These are phyloP conservation scores for Poronia punctata DNA, from an alignment of 495 filamentous ascomycete species.

Conservation along the genomic window DNA sequence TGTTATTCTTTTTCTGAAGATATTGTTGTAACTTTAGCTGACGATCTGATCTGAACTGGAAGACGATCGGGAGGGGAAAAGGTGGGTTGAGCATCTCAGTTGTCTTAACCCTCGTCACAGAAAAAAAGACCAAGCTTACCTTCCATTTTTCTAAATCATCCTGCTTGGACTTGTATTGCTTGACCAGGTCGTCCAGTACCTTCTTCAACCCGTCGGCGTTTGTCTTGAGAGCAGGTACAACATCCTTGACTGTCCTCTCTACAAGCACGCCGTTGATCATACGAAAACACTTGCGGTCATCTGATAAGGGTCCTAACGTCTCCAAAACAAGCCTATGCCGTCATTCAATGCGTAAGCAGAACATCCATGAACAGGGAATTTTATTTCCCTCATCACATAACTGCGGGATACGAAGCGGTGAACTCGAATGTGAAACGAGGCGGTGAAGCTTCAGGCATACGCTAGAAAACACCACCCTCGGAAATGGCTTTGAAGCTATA, in stretches of 20 bases:
- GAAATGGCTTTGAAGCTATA: conserved; percentile 15
- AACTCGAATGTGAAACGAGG: conserved; percentile 19
- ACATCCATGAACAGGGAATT: too few species aligned
- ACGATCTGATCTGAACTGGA: too few species aligned
- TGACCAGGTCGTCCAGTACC: conserved; percentile 90
- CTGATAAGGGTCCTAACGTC: conserved; percentile 74
- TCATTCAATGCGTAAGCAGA: conserved; percentile 25
- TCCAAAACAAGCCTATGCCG: conserved; percentile 83
- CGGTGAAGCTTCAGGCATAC: conserved; percentile 23
- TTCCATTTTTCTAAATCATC: conserved; percentile 97
- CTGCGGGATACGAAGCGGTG: conserved; percentile 26
- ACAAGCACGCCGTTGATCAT: conserved; percentile 96
- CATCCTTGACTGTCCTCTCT: conserved; percentile 87
- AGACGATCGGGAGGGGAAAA: too few species aligned
- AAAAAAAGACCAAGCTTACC: conserved; percentile 47
- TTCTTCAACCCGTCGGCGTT: conserved; percentile 93
- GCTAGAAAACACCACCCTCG: conserved; percentile 16
- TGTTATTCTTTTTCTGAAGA: conserved; percentile 92
- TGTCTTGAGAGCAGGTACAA: conserved; percentile 84
- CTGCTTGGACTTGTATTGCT: conserved; percentile 94
- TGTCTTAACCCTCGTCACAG: too few species aligned
- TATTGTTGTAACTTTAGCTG: too few species aligned
- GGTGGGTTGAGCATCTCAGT: conserved; percentile 13
- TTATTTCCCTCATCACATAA: too few species aligned
- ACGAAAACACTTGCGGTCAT: conserved; percentile 93